Percentiles rank a stretch among this genome's conserved stretches.
Evolutionary conservation across 108 stramenopile species (phyloP).

Genomic region (Nitzschia palea): DNA sequence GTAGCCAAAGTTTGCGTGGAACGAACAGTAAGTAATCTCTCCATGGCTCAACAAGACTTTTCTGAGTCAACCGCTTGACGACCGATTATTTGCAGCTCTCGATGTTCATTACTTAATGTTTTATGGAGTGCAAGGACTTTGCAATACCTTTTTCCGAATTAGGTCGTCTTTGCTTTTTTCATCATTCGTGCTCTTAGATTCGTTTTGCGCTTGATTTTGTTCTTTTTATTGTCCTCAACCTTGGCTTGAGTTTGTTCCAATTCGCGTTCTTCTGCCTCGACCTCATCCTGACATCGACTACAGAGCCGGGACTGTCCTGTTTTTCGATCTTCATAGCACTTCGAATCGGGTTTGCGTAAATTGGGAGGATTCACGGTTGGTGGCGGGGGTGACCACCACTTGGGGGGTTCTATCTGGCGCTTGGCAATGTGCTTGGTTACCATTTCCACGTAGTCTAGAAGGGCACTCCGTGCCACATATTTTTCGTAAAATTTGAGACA

Average conservation of each 20-base stretch:
- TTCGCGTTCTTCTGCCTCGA: constrained; percentile 51
- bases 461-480: constrained; percentile 74
- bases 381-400: constrained; percentile 69
- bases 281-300: constrained; percentile 72
- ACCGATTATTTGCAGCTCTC: too few relatives aligned
- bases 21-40: too few relatives aligned
- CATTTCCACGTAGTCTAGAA: constrained; percentile 96
- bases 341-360: constrained; percentile 64
- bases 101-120: too few relatives aligned
- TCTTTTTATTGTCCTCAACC: constrained; percentile 47
- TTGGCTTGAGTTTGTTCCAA: constrained; percentile 47
- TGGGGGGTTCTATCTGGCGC: constrained; percentile 72
- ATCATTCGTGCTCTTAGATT: background rate
- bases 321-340: constrained; percentile 67
- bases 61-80: too few relatives aligned
- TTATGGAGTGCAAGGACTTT: too few relatives aligned
- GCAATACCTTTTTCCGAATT: too few relatives aligned
- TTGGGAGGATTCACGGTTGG: constrained; percentile 51
- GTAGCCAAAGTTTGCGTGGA: too few relatives aligned
- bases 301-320: constrained; percentile 59
- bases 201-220: constrained; percentile 32
- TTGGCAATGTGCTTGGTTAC: constrained; percentile 77
- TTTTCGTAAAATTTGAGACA: constrained; percentile 81
- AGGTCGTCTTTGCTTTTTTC: background rate
- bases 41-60: too few relatives aligned